These are phyloP conservation scores for Testicularia cyperi DNA, from an alignment of 1,284 basidiomycete genomes.

Conservation along the genomic window DNA sequence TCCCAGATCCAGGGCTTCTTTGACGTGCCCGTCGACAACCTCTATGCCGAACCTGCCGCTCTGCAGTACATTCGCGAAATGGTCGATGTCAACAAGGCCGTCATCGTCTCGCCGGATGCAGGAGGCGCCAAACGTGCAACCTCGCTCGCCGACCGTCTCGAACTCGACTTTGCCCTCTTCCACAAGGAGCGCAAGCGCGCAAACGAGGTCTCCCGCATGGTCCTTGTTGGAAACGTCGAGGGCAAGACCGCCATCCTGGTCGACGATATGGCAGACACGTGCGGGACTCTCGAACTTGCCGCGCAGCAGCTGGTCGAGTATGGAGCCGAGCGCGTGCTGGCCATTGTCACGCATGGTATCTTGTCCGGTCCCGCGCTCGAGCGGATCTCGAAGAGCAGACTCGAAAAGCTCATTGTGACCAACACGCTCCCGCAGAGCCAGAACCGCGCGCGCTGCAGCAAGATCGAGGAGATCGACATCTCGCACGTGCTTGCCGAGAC, in stretches of 20 bases:
- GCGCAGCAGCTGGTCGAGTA: conserved; percentile 85
- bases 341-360: conserved; percentile 97
- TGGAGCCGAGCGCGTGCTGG: conserved; percentile 82
- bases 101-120: conserved; percentile 98
- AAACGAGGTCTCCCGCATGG: conserved; percentile 98
- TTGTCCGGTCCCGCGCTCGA: conserved; percentile 81
- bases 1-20: conserved; percentile 80
- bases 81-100: conserved; percentile 81
- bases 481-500: conserved; percentile 94
- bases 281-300: conserved; percentile 92
- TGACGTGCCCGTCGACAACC: conserved; percentile 99
- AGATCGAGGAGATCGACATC: conserved; percentile 90
- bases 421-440: conserved; percentile 91
- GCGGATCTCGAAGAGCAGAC: conserved; percentile 56
- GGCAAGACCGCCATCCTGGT: conserved; percentile 96
- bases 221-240: conserved; percentile 89
- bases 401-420: conserved; percentile 96
- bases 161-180: conserved; percentile 97
- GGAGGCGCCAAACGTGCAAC: conserved; percentile 98
- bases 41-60: conserved; percentile 96
- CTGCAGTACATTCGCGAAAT: conserved; percentile 92
- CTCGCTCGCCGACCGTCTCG: conserved; percentile 92
- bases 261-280: conserved; percentile 99
- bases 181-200: conserved; percentile 99
- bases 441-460: conserved; percentile 75